Evolutionary conservation across 1,284 basidiomycete species (phyloP).

Genomic region (Phaffia rhodozyma): DNA sequence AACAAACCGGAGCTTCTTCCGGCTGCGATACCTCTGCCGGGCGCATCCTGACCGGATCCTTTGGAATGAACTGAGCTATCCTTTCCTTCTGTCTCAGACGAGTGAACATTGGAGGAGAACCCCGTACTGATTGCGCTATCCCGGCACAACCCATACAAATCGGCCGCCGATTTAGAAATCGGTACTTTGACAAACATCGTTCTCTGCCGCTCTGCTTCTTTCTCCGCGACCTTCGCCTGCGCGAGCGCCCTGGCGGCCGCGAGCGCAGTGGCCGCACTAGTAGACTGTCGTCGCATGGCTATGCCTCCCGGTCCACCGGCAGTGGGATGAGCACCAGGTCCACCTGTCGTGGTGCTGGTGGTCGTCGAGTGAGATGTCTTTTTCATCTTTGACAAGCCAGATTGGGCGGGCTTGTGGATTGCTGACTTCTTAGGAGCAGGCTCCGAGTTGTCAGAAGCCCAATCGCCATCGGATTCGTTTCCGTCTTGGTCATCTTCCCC

Average conservation of each 20-base stretch:
- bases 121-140: neutral
- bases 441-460: constrained; percentile 11
- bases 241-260: neutral
- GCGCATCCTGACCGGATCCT: neutral
- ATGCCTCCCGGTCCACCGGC: neutral
- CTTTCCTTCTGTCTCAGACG: neutral
- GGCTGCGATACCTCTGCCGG: constrained; percentile 2
- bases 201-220: constrained; percentile 15
- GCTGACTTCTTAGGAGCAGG: neutral
- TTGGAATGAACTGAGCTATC: neutral
- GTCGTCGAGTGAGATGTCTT: neutral
- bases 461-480: constrained; percentile 8
- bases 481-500: constrained; percentile 6
- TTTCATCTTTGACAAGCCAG: neutral
- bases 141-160: constrained; percentile 12
- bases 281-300: no score
- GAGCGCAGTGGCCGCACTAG: neutral
- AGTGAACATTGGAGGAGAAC: no score
- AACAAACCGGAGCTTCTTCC: constrained; percentile 15
- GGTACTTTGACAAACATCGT: constrained; percentile 16
- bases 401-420: neutral
- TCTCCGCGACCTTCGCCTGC: neutral
- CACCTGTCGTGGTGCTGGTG: neutral
- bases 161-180: constrained; percentile 7
- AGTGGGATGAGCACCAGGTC: neutral